Percentiles rank a stretch among this genome's conserved stretches.
Conservation (phyloP, 768 basidiomycete species). For the Botryobasidium botryosum region DNA sequence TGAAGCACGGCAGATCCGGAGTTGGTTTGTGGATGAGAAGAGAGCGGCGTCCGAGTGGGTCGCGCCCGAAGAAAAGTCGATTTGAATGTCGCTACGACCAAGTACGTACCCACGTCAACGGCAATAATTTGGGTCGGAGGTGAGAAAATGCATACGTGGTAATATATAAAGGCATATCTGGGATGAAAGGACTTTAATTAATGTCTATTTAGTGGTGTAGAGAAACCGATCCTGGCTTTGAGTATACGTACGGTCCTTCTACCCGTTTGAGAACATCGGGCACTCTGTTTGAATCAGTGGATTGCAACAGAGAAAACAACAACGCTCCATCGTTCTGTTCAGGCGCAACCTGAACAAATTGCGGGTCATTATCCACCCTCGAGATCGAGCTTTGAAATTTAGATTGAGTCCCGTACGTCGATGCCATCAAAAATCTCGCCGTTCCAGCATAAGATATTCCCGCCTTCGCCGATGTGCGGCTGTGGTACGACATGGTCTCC, state of each 20-base stretch:
- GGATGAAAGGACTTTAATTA: no score
- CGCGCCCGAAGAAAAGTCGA: conserved; percentile 17
- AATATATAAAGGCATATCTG: conserved; percentile 19
- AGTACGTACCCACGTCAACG: not conserved
- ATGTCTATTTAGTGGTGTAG: no score
- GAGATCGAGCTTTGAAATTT: not conserved
- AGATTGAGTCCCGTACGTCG: not conserved
- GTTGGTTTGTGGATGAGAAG: conserved; percentile 17
- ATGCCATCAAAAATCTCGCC: conserved; percentile 13
- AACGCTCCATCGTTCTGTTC: conserved; percentile 17
- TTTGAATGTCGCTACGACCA: not conserved
- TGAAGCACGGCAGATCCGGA: conserved; percentile 3
- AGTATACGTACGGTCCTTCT: conserved; percentile 16
- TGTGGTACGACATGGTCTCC: conserved; percentile 15
- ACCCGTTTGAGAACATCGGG: conserved; percentile 12
- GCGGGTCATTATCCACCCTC: not conserved
- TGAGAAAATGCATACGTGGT: conserved; percentile 7
- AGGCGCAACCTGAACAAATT: not conserved
- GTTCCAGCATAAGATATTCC: conserved; percentile 15
- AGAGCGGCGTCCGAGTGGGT: conserved; percentile 20
- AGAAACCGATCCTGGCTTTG: not conserved
- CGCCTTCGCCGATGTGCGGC: conserved; percentile 13
- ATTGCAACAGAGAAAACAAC: conserved; percentile 12
- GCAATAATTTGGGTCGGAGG: not conserved
- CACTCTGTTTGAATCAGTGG: not conserved